Evolutionary conservation across 768 basidiomycete genomes (phyloP), one percentile per base, ranked within the genome.

Genomic region (Sarcomyxa edulis): DNA sequence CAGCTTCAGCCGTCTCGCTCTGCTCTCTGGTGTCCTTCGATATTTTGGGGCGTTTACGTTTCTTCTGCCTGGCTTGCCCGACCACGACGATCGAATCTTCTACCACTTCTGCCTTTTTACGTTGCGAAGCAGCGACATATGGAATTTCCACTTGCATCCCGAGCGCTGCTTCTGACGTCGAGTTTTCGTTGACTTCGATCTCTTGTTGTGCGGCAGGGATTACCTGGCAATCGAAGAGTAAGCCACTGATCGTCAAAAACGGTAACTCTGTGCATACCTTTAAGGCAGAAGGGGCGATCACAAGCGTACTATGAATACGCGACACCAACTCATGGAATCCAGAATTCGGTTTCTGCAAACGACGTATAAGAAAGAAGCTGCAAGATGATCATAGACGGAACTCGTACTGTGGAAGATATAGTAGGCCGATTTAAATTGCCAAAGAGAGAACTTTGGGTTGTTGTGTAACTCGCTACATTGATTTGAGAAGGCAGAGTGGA

Each of bases 71-170:
- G 14, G 65, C 53, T 51, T 82, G 78, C 6, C 85, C 85, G 12
- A 88, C 84, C 10, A 84, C 70, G 5, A 89, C 75, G 37, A 91
- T 80, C 1, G 75, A 65, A 51, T 86, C 87, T 31, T 81, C 76
- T 22, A 62, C 61, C 21, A 51, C 29, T 25, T 50, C 46, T 15
- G 46, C 54, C 3, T 52, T 57, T 36, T 48, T 44, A 14, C 90
- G 76, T 49, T 79, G 71, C 1, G 74, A 59, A 1, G 77, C 71
- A 32, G 89, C 89, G 7, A 94, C 69, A 46, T 81, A 94, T 1
- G 90, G 79, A 6, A 92, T 74, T 58, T 90, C 88, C 24, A 77
- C 71, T 37, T 78, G 72, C 58, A 68, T 72, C 16, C 62, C 65
- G 8, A 50, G 46, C 16, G 42, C 14, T 22, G 43, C 7, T 29